Evolutionary conservation across 352 stramenopile genomes (phyloP).

Genomic region (Globisporangium iwayamae): DNA sequence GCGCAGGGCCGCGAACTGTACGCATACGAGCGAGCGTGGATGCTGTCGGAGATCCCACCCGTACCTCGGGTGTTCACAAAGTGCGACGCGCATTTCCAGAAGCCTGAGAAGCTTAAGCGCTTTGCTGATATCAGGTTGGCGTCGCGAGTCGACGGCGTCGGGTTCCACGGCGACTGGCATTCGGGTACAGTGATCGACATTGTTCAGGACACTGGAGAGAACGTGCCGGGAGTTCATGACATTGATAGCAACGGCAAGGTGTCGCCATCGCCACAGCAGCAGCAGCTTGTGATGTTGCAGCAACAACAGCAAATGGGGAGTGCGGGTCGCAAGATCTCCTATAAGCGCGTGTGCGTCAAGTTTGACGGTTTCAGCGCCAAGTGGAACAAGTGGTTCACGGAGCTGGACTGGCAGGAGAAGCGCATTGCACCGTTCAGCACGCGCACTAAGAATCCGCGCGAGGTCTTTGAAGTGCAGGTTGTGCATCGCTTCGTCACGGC

Average conservation of each 20-base stretch:
- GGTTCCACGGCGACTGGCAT: constrained; percentile 59
- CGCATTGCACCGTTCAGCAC: constrained; percentile 45
- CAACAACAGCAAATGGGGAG: neutral
- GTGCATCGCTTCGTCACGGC: constrained; percentile 46
- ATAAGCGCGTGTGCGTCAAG: constrained; percentile 47
- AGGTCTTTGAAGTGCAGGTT: constrained; percentile 80
- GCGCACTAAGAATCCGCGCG: constrained; percentile 32
- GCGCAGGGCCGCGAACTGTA: constrained; percentile 34
- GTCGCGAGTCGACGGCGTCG: constrained; percentile 53
- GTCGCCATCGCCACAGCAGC: neutral
- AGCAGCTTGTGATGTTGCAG: neutral
- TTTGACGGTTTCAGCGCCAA: constrained; percentile 72
- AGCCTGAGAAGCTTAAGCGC: constrained; percentile 6
- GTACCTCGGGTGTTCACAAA: constrained; percentile 27
- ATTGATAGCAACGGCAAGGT: neutral
- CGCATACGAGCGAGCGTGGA: constrained; percentile 72
- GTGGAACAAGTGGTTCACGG: constrained; percentile 71
- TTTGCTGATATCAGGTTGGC: constrained; percentile 54
- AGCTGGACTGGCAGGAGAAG: constrained; percentile 48
- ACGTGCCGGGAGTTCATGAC: neutral
- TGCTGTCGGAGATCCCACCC: constrained; percentile 45
- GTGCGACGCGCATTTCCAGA: constrained; percentile 17
- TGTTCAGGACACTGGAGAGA: constrained; percentile 12
- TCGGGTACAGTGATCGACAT: constrained; percentile 56
- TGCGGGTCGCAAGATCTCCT: neutral